Evolutionary conservation across 2,329 filamentous ascomycete species (phyloP).

Genomic region (Arthrobotrys megalospora): DNA sequence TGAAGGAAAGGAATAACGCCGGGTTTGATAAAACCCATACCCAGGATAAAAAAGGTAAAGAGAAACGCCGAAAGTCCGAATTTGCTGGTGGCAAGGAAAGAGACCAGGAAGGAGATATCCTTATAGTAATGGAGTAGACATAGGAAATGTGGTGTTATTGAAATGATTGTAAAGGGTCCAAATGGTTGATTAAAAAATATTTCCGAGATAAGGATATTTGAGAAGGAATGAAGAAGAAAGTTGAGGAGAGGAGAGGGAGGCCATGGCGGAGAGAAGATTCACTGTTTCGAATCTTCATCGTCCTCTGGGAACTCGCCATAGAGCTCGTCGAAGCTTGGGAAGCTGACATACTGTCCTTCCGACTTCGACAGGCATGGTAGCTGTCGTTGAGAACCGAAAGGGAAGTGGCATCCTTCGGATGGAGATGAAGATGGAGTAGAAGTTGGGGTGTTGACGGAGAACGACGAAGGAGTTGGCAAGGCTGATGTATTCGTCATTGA

Average conservation of each 20-base stretch:
- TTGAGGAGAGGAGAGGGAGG: neutral
- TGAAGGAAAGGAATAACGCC: slow-evolving; percentile 56
- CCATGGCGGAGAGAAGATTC: slow-evolving; percentile 13
- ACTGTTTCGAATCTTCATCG: slow-evolving; percentile 61
- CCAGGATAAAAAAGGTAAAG: slow-evolving; percentile 34
- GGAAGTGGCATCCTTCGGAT: slow-evolving; percentile 66
- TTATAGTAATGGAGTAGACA: slow-evolving; percentile 41
- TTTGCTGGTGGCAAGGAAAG: slow-evolving; percentile 29
- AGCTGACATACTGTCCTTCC: slow-evolving; percentile 77
- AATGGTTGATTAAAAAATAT: slow-evolving; percentile 48
- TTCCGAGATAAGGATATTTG: slow-evolving; percentile 30
- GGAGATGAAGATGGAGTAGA: slow-evolving; percentile 67
- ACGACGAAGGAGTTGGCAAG: slow-evolving; percentile 57
- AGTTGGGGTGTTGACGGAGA: slow-evolving; percentile 64
- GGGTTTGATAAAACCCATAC: slow-evolving; percentile 58
- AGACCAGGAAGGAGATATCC: slow-evolving; percentile 44
- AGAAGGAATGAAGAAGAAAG: slow-evolving; percentile 44
- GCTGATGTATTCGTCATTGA: slow-evolving; percentile 60
- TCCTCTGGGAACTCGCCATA: slow-evolving; percentile 70
- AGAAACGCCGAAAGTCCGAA: slow-evolving; percentile 40
- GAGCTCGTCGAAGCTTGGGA: slow-evolving; percentile 80
- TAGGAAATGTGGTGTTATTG: slow-evolving; percentile 48
- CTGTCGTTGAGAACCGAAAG: slow-evolving; percentile 62
- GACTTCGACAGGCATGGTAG: slow-evolving; percentile 59
- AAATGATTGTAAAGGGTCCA: slow-evolving; percentile 59